Evolutionary conservation across 2,329 filamentous ascomycete species (phyloP).

Genomic region (Fusarium tjaetaba): DNA sequence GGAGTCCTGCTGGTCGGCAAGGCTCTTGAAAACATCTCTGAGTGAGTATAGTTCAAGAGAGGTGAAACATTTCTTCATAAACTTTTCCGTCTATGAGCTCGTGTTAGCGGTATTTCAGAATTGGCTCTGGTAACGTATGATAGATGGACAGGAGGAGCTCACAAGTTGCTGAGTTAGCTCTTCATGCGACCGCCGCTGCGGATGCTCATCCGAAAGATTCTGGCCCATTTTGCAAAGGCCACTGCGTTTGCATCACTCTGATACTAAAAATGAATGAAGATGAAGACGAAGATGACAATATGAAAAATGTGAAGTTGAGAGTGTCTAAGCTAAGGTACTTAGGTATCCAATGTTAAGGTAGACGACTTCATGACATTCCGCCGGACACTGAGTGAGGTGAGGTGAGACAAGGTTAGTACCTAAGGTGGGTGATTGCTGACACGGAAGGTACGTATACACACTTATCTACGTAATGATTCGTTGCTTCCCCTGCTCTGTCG

Average conservation of each 20-base stretch:
- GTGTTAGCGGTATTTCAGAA: conserved; percentile 10
- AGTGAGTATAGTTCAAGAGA: conserved; percentile 78
- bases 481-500: conserved; percentile 18
- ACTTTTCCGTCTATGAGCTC: conserved; percentile 63
- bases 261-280: neutral
- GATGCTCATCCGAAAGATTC: conserved; percentile 58
- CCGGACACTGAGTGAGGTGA: neutral
- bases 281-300: conserved; percentile 22
- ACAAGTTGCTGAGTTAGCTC: conserved; percentile 63
- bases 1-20: conserved; percentile 71
- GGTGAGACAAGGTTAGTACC: too few species aligned
- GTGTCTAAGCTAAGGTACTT: neutral
- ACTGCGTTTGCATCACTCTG: conserved; percentile 38
- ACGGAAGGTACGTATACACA: conserved; percentile 36
- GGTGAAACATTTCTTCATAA: conserved; percentile 76
- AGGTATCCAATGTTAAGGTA: neutral
- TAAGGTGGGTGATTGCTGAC: conserved; percentile 33
- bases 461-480: conserved; percentile 25
- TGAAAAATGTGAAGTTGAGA: conserved; percentile 21
- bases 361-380: conserved; percentile 42
- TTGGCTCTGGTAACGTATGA: conserved; percentile 6
- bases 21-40: conserved; percentile 75
- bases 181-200: conserved; percentile 59
- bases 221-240: conserved; percentile 60
- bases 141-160: conserved; percentile 36